Base-by-base conservation (phyloP, 306 rosid genomes). In the Vigna reflexopilosa region DNA sequence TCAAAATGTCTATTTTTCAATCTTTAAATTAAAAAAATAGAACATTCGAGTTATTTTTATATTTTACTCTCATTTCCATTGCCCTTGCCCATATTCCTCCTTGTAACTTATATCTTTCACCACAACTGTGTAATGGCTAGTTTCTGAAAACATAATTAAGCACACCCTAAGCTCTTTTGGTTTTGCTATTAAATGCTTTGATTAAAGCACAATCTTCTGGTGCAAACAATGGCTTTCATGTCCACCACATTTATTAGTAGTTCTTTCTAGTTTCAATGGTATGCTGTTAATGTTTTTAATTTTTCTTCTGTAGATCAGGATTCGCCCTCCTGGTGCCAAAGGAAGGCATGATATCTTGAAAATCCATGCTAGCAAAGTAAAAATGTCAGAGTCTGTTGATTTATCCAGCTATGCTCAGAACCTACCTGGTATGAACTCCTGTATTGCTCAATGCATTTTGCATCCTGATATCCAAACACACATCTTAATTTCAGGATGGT, bases 271-370 rank as follows among this genome's bases (percentile, higher is more conserved):
- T 80, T 69, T 67, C 51, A 62, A 57, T 34, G 51, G 32, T 70
- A 67, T 48, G 70, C 57, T 68, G 59, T 79, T 52, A 14, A 75
- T 73, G 78, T 16, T 54, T 83, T 80, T 69, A 79, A 49, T 38
- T 84, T 69, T 80, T 83, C 75, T 77, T 76, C 19, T 84, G 77
- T 70, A 95, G 99, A 93, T 95, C 85, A 87, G 85, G 85, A 92
- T 95, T 68, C 90, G 85, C 55, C 96, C 98, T 75, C 99, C 99
- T 22, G 83, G 83, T 70, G 89, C 94, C 16, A 93, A 95, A 77
- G 99, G 99, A 82, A 93, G 99, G 86, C 56, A 77, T 64, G 97
- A 88, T 56, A 95, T 95, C 81, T 88, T 95, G 87, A 95, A 93
- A 87, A 93, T 95, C 67, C 97, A 95, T 83, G 90, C 96, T 36